These are phyloP conservation scores for Mucor ambiguus DNA, from an alignment of 371 early-diverging fungal species.

Conservation along the genomic window DNA sequence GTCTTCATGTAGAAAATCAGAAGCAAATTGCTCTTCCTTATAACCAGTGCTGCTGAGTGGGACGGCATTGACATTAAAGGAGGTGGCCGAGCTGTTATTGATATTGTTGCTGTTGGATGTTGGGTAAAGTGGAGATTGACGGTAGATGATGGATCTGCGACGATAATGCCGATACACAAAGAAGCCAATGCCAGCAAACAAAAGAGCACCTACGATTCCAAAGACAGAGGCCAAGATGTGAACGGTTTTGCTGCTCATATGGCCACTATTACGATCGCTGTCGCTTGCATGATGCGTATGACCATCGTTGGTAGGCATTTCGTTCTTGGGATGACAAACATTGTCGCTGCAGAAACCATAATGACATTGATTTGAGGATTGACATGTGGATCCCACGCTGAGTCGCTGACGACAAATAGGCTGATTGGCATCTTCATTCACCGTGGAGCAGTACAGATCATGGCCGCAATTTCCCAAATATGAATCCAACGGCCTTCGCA, in stretches of 20 bases:
- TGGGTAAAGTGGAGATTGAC: not conserved
- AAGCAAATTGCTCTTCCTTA: constrained; percentile 11
- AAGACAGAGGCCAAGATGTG: constrained; percentile 14
- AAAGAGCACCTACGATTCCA: not conserved
- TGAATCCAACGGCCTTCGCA: not conserved
- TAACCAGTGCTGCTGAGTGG: not conserved
- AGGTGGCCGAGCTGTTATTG: not conserved
- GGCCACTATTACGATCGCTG: not conserved
- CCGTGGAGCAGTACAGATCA: constrained; percentile 15
- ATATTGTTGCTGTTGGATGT: not conserved
- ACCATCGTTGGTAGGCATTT: not conserved
- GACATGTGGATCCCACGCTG: not conserved
- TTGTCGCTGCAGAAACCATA: not conserved
- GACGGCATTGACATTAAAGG: not conserved
- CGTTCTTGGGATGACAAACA: not conserved
- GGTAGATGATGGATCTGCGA: not conserved
- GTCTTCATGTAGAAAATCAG: constrained; percentile 7
- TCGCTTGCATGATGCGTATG: not conserved
- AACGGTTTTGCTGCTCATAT: not conserved
- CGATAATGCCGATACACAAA: constrained; percentile 6
- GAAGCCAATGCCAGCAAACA: not conserved
- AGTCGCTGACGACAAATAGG: constrained; percentile 11
- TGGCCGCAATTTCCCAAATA: constrained; percentile 24
- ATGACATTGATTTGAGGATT: constrained; percentile 19
- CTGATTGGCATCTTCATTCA: not conserved